These are phyloP conservation scores for Pholiota molesta DNA, from an alignment of 768 basidiomycete genomes.

Conservation along the genomic window DNA sequence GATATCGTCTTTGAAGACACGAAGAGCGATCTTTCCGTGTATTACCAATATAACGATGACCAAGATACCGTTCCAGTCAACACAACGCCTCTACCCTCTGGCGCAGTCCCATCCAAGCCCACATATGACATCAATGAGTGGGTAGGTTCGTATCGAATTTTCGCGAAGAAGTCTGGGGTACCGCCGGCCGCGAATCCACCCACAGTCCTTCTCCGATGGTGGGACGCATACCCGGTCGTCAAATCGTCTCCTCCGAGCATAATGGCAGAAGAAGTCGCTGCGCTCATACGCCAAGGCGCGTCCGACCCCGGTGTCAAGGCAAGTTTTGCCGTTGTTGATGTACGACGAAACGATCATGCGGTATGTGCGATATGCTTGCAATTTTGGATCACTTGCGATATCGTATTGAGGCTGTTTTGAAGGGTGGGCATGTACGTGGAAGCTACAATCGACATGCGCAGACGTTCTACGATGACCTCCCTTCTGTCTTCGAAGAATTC, in stretches of 20 bases:
- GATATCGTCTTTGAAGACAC: slow-evolving; percentile 44
- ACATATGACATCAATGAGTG: slow-evolving; percentile 45
- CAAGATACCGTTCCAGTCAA: slow-evolving; percentile 17
- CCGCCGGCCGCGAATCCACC: slow-evolving; percentile 13
- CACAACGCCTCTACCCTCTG: slow-evolving; percentile 13
- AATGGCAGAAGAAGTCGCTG: slow-evolving; percentile 40
- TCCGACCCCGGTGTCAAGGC: slow-evolving; percentile 5
- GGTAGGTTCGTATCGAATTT: slow-evolving; percentile 54
- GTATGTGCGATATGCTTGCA: slow-evolving; percentile 32
- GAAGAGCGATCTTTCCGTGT: slow-evolving; percentile 42
- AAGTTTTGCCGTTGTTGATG: slow-evolving; percentile 50
- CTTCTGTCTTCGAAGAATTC: slow-evolving; percentile 43
- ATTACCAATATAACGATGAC: slow-evolving; percentile 22
- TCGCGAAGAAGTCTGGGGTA: slow-evolving; percentile 37
- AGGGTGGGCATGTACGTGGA: slow-evolving; percentile 59
- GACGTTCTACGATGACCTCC: slow-evolving; percentile 49
- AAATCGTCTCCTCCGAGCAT: slow-evolving; percentile 34
- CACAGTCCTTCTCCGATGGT: slow-evolving; percentile 46
- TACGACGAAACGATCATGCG: slow-evolving; percentile 47
- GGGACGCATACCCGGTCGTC: slow-evolving; percentile 54
- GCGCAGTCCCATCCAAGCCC: slow-evolving; percentile 12
- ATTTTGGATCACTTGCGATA: background rate
- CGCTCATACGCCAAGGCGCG: slow-evolving; percentile 28
- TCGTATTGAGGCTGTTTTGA: background rate
- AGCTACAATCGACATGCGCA: slow-evolving; percentile 53